Evolutionary conservation across 1,139 yeast species (phyloP), one percentile per base, ranked within the genome.

Genomic region (Blastobotrys indianensis): DNA sequence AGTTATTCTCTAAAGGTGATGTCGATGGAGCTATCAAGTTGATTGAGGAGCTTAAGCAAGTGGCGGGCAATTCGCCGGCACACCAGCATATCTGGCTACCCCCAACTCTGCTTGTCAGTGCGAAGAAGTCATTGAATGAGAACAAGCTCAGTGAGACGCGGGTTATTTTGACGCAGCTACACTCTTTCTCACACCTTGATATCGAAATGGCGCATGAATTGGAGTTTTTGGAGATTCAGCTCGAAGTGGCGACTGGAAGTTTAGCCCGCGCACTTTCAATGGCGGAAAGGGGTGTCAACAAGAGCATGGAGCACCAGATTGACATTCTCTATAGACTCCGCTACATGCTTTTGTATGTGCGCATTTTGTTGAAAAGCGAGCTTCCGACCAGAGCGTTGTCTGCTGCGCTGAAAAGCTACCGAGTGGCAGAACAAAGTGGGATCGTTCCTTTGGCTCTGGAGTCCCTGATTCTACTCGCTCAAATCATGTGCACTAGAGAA

Each of bases 71-170:
- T 4, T 54, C 57, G 12, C 51, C 45, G 10, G 44, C 52, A 16
- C 51, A 50, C 38, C 50, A 53, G 38, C 59, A 54, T 30, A 44
- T 53, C 6, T 58, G 62, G 62, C 42, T 49, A 6, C 61, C 60
- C 10, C 47, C 47, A 28, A 36, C 39, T 12, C 37, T 57, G 28
- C 44, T 57, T 5, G 34, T 56, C 28, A 47, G 51, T 17, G 50
- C 51, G 1, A 37, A 48, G n/a, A 32, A 32, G 11, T 47, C 53
- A 6, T 29, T 59, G 2, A 51, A 53, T 20, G 46, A 55, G 36
- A 37, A 39, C 36, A 37, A 46, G 32, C 44, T 57, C 6, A 30
- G 41, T 4, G 53, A 51, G 13, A 57, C 61, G 3, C 29, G 46
- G 10, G 20, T 38, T 11, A 31, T 52, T 9, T 33, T 60, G 12